Evolutionary conservation across 2,329 filamentous ascomycete genomes (phyloP).

Genomic region (Madurella mycetomatis): DNA sequence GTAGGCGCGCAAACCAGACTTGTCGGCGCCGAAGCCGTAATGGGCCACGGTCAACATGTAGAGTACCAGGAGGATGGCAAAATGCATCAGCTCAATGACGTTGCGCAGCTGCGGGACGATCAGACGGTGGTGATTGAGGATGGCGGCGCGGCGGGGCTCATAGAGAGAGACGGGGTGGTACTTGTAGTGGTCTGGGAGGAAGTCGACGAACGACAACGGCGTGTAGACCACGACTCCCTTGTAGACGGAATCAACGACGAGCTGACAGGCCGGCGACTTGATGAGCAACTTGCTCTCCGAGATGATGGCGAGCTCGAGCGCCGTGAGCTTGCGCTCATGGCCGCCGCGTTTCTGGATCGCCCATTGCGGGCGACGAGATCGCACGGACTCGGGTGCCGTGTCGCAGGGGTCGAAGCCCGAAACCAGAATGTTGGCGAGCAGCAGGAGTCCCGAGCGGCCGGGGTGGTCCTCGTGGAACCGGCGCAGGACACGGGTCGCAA

Average conservation of each 20-base stretch:
- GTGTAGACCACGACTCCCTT: slow-evolving; percentile 66
- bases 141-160: slow-evolving; percentile 59
- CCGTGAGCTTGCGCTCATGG: slow-evolving; percentile 55
- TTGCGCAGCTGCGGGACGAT: slow-evolving; percentile 66
- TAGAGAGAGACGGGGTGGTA: slow-evolving; percentile 66
- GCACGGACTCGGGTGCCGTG: slow-evolving; percentile 58
- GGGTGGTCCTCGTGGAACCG: slow-evolving; percentile 64
- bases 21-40: slow-evolving; percentile 44
- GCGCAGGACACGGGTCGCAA: slow-evolving; percentile 62
- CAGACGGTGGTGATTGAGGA: slow-evolving; percentile 67
- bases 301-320: slow-evolving; percentile 67
- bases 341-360: slow-evolving; percentile 36
- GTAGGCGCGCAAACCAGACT: slow-evolving; percentile 52
- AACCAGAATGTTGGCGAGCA: slow-evolving; percentile 64
- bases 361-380: slow-evolving; percentile 40
- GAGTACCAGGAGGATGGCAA: slow-evolving; percentile 57
- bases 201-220: slow-evolving; percentile 65
- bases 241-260: slow-evolving; percentile 67
- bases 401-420: slow-evolving; percentile 70
- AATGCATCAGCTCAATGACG: slow-evolving; percentile 61
- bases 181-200: slow-evolving; percentile 70
- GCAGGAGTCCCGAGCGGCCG: slow-evolving; percentile 57
- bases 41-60: slow-evolving; percentile 62
- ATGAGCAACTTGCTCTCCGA: slow-evolving; percentile 67
- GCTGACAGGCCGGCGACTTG: slow-evolving; percentile 61